Percentiles rank a stretch among this genome's conserved stretches.
phyloP scores from a whole-genome alignment of 805 yeast genomes.

The Grigorovia transvaalensis region DNA sequence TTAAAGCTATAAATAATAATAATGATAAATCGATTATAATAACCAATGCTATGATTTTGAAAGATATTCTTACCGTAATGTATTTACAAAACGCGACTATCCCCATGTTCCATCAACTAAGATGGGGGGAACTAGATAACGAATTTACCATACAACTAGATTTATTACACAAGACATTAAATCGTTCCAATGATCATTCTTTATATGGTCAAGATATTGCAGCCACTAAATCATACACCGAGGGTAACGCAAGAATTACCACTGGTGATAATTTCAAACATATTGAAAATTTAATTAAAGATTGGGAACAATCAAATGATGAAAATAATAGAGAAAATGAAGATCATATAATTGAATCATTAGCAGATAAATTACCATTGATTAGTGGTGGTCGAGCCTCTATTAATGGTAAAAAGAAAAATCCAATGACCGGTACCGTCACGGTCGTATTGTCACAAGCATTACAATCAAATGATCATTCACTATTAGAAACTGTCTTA shows the following conservation, averaged over 20 bases:
- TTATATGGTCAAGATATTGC: conserved; percentile 36
- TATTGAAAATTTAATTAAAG: conserved; percentile 36
- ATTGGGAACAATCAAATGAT: conserved; percentile 31
- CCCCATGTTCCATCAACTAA: conserved; percentile 46
- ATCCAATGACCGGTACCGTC: conserved; percentile 63
- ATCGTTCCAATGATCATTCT: conserved; percentile 12
- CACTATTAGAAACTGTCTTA: conserved; percentile 77
- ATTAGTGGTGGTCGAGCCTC: conserved; percentile 3
- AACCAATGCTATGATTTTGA: conserved; percentile 25
- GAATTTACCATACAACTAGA: conserved; percentile 30
- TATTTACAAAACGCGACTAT: conserved; percentile 57
- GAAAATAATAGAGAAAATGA: conserved; percentile 36
- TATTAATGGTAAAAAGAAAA: conserved; percentile 29
- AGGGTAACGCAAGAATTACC: conserved; percentile 48
- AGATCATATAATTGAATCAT: conserved; percentile 36
- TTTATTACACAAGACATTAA: conserved; percentile 2
- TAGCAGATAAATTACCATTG: conserved; percentile 38
- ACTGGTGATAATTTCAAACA: conserved; percentile 56
- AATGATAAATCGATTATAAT: conserved; percentile 13
- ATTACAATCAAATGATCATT: conserved; percentile 72
- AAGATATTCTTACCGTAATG: conserved; percentile 34
- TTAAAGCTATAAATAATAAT: conserved; percentile 35
- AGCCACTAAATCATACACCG: conserved; percentile 47
- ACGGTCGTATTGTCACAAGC: conserved; percentile 85
- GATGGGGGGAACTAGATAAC: conserved; percentile 37